A percentile compares a stretch with the other conserved stretches of the same genome.
These are phyloP conservation scores for Pleoardoris graminearum DNA, from an alignment of 2,329 filamentous ascomycete genomes.

Conservation along the genomic window DNA sequence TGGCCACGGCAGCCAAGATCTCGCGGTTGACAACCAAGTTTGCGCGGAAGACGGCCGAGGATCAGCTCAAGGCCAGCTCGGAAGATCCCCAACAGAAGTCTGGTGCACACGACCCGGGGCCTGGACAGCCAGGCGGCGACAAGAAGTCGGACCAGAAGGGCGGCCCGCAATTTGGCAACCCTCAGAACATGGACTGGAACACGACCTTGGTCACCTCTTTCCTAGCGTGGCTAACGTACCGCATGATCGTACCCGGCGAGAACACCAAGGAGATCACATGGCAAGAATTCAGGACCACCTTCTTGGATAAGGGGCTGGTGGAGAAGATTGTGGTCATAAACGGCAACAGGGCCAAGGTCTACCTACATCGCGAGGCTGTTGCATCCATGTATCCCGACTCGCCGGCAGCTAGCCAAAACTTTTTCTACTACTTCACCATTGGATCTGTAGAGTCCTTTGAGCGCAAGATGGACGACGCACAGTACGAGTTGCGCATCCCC, in stretches of 20 bases:
- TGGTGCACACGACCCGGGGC: constrained; percentile 51
- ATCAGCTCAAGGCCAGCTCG: constrained; percentile 29
- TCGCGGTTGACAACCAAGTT: constrained; percentile 61
- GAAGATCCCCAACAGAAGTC: constrained; percentile 48
- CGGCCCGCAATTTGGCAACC: constrained; percentile 14
- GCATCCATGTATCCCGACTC: constrained; percentile 76
- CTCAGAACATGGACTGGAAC: constrained; percentile 54
- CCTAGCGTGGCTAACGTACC: constrained; percentile 62
- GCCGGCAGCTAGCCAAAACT: constrained; percentile 66
- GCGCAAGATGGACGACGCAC: constrained; percentile 81
- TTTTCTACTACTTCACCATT: constrained; percentile 92
- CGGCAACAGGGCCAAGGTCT: constrained; percentile 75
- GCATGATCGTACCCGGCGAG: constrained; percentile 67
- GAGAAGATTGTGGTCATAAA: constrained; percentile 87
- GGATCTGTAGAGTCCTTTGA: constrained; percentile 94
- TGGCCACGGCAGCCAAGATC: constrained; percentile 64
- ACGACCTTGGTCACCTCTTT: constrained; percentile 62
- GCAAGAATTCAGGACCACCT: constrained; percentile 93
- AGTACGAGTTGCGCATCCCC: constrained; percentile 84
- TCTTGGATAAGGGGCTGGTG: constrained; percentile 93
- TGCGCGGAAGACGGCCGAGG: constrained; percentile 56
- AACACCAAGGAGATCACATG: constrained; percentile 84
- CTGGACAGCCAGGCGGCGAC: constrained; percentile 32
- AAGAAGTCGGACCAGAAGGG: constrained; percentile 23
- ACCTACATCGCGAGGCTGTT: constrained; percentile 75